These are phyloP conservation scores for Saccharum officinarum DNA, from an alignment of 176 grass and related monocot species.

Conservation along the genomic window DNA sequence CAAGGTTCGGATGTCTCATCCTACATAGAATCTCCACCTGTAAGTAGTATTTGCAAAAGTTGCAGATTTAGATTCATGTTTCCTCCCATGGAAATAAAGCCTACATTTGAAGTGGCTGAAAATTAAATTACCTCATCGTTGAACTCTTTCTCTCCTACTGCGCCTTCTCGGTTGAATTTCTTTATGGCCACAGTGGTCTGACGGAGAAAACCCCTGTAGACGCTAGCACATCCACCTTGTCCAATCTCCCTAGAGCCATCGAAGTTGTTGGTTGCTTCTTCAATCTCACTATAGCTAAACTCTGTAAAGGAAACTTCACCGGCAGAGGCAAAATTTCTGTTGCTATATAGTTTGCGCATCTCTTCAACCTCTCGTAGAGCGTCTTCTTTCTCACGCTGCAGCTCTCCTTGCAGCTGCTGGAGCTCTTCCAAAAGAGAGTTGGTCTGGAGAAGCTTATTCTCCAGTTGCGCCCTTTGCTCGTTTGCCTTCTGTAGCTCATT, in stretches of 20 bases:
- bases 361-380: conserved; percentile 42
- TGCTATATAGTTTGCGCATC: conserved; percentile 14
- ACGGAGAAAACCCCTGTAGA: conserved; percentile 72
- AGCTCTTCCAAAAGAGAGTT: conserved; percentile 31
- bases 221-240: conserved; percentile 65
- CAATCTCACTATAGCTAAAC: conserved; percentile 57
- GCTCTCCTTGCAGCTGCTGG: conserved; percentile 12
- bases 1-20: conserved; percentile 77
- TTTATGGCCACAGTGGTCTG: conserved; percentile 76
- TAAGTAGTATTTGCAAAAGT: conserved; percentile 25
- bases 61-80: neutral
- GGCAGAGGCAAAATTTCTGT: neutral
- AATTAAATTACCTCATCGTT: conserved; percentile 69
- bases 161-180: conserved; percentile 54
- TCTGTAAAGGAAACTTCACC: conserved; percentile 40
- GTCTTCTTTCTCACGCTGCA: conserved; percentile 43
- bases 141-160: conserved; percentile 61
- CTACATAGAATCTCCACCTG: conserved; percentile 62
- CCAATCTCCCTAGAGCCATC: conserved; percentile 55
- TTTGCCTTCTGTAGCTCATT: conserved; percentile 51
- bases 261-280: conserved; percentile 69
- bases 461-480: conserved; percentile 43
- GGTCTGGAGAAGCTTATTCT: conserved; percentile 39
- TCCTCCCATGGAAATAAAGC: neutral
- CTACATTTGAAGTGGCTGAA: conserved; percentile 5